Percentiles rank a stretch among this genome's conserved stretches.
These are phyloP conservation scores for Allium cepa DNA, from an alignment of 106 monocot species.

Conservation along the genomic window DNA sequence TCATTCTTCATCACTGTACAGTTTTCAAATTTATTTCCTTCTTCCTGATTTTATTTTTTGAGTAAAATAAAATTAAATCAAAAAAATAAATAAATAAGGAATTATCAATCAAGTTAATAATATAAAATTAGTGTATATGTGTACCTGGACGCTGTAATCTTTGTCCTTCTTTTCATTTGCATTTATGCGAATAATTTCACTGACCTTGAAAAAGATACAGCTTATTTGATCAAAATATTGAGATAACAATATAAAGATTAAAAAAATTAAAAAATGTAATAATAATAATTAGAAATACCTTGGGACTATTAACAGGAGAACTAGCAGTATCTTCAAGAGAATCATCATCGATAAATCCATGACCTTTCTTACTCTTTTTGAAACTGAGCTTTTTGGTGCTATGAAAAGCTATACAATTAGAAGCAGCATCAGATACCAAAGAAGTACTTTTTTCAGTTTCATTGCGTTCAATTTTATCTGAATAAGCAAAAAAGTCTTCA, in stretches of 20 bases:
- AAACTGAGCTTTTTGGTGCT: conserved; percentile 18
- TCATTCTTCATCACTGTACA: no score
- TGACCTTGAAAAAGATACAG: neutral
- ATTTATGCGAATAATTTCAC: neutral
- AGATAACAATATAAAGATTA: neutral
- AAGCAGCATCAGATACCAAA: conserved; percentile 28
- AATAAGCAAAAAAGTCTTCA: conserved; percentile 15
- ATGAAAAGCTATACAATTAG: conserved; percentile 3
- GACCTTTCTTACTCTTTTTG: conserved; percentile 16
- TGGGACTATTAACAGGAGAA: conserved; percentile 24
- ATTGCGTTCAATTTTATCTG: neutral
- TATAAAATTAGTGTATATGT: neutral
- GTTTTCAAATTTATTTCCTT: no score
- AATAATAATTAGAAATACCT: conserved; percentile 3
- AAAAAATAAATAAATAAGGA: neutral
- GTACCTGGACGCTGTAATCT: neutral
- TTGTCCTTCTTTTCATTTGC: neutral
- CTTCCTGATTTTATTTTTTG: neutral
- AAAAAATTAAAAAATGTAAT: neutral
- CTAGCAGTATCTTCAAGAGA: conserved; percentile 44
- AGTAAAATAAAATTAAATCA: neutral
- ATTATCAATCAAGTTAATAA: neutral
- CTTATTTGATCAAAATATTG: neutral
- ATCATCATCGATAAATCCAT: conserved; percentile 11
- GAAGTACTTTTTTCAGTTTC: conserved; percentile 6